These are phyloP conservation scores for Dioscorea alata DNA, from an alignment of 106 monocot genomes.

Conservation along the genomic window DNA sequence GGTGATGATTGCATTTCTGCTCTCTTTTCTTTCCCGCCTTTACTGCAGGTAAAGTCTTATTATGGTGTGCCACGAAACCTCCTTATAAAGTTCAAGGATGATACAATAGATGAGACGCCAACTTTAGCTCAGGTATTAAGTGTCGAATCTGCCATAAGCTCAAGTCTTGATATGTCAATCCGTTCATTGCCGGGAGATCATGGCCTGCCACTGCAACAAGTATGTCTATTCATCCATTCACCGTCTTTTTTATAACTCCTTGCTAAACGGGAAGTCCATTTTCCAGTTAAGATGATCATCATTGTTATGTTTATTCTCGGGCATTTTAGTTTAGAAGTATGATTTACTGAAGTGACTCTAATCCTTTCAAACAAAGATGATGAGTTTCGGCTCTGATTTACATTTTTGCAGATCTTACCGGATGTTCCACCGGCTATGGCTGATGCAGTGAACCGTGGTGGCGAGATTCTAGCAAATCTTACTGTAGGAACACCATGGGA, in stretches of 20 bases:
- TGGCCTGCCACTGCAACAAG: constrained; percentile 92
- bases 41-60: constrained; percentile 75
- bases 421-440: constrained; percentile 90
- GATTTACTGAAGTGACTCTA: too few species aligned
- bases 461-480: constrained; percentile 68
- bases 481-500: constrained; percentile 86
- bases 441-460: constrained; percentile 74
- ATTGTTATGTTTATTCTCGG: too few species aligned
- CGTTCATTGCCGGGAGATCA: constrained; percentile 85
- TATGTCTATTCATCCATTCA: constrained; percentile 7
- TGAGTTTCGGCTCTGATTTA: too few species aligned
- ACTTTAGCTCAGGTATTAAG: constrained; percentile 71
- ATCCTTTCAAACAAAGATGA: too few species aligned
- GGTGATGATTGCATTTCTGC: neutral
- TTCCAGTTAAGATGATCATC: too few species aligned
- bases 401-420: constrained; percentile 47
- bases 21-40: neutral
- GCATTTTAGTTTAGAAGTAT: too few species aligned
- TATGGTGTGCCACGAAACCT: constrained; percentile 85
- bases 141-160: constrained; percentile 76
- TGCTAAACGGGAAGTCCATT: too few species aligned
- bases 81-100: constrained; percentile 88
- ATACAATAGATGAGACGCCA: constrained; percentile 80
- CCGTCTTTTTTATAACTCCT: too few species aligned
- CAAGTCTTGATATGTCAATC: constrained; percentile 80